These are phyloP conservation scores for Meyerozyma carpophila DNA, from an alignment of 1,139 yeast species.

Conservation along the genomic window DNA sequence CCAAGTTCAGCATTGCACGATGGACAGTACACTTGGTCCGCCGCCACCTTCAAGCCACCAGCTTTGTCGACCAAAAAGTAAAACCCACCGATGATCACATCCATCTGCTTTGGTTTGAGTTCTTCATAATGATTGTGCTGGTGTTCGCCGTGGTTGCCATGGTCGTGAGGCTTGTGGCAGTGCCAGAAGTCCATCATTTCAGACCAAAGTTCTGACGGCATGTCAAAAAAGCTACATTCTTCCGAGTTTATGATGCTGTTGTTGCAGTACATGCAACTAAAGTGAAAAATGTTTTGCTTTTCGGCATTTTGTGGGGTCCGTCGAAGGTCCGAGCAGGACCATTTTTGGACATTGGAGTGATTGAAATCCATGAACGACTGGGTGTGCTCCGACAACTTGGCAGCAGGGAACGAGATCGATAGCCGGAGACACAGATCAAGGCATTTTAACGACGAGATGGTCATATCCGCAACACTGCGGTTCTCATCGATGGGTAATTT, in stretches of 20 bases:
- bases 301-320: slow-evolving; percentile 22
- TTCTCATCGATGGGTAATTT: not conserved
- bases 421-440: not conserved
- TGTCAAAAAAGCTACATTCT: slow-evolving; percentile 41
- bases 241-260: slow-evolving; percentile 22
- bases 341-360: slow-evolving; percentile 15
- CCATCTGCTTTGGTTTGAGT: slow-evolving; percentile 40
- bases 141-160: slow-evolving; percentile 13
- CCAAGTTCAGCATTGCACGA: slow-evolving; percentile 32
- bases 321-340: slow-evolving; percentile 38
- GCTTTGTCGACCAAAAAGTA: slow-evolving; percentile 43
- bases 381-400: slow-evolving; percentile 6
- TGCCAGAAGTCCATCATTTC: slow-evolving; percentile 99
- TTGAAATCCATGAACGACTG: slow-evolving; percentile 17
- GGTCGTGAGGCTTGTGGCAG: slow-evolving; percentile 77
- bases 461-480: not conserved
- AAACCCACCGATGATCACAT: slow-evolving; percentile 52
- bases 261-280: slow-evolving; percentile 31
- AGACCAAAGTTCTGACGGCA: slow-evolving; percentile 93
- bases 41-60: slow-evolving; percentile 8
- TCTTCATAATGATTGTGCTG: slow-evolving; percentile 23
- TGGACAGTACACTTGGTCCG: slow-evolving; percentile 17
- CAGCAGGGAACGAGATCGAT: slow-evolving; percentile 4
- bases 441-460: slow-evolving; percentile 2
- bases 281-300: slow-evolving; percentile 22